Evolutionary conservation across 106 monocot species (phyloP), one percentile per base, ranked within the genome.

Genomic region (Posidonia australis): DNA sequence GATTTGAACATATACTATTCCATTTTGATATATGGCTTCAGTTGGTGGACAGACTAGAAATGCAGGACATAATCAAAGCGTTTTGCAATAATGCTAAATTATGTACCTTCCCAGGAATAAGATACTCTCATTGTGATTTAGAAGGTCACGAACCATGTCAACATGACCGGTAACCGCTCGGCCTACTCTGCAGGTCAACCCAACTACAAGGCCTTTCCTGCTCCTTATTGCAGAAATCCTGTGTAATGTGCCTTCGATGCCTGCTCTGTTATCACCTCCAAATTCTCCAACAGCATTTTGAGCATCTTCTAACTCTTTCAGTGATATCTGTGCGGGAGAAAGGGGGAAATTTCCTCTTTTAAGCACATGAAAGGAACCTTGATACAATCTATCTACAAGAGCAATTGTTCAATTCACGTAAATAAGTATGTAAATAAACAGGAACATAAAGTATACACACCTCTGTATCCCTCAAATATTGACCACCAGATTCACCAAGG

Each of bases 171-270:
- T 76, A 63, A 94, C 89, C 36, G 94, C 89, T 63, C 90, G 74
- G 27, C 94, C 94, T 27, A 94, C 90, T 73, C 94, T 72, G 65
- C 94, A 94, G 13, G 94, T 94, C 60, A 94, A 76, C 25, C 94
- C 94, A 62, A 94, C 86, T 62, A 94, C 51, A 53, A 82, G 67
- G 6, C 94, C 94, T 80, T 90, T 94, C 57, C 94, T 79, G 66
- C 82, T 94, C 75, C 86, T 83, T 70, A 94, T 89, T 10, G 94
- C 94, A 70, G 86, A 86, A 70, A 94, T 90, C 44, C 94, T 77
- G 70, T 94, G 94, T 47, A 94, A 59, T 14, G 94, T 94, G 54
- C 94, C 86, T 67, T 86, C 86, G 46, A 94, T 94, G 31, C 94
- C 94, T 26, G 89, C 94, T 68, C 94, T 74, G 58, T 94, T 90